Conservation (phyloP, 1,284 basidiomycete genomes). For the Ustilago loliicola region DNA sequence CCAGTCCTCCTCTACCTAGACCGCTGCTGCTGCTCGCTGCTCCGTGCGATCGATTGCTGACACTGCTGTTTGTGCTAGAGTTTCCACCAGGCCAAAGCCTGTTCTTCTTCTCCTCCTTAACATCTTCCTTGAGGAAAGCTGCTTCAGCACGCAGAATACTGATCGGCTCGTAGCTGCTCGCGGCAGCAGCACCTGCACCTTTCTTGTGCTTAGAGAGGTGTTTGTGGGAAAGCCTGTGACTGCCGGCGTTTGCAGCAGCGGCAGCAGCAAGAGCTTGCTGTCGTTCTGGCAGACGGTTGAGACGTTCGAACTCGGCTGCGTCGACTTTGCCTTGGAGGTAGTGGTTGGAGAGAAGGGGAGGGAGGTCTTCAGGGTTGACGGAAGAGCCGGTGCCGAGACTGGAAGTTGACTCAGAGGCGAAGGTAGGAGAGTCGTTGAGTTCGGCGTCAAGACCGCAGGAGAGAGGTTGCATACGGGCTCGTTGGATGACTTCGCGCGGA, state of each 20-base stretch:
- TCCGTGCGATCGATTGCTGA: conserved; percentile 9
- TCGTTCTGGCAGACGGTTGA: conserved; percentile 39
- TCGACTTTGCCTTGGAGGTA: conserved; percentile 42
- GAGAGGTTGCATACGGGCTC: conserved; percentile 20
- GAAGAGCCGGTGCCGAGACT: not conserved
- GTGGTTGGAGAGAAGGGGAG: conserved; percentile 46
- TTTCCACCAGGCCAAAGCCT: conserved; percentile 9
- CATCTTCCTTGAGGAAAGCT: conserved; percentile 36
- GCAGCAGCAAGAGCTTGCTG: conserved; percentile 23
- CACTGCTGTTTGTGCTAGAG: conserved; percentile 21
- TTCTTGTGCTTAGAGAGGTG: conserved; percentile 42
- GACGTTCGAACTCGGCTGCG: conserved; percentile 29
- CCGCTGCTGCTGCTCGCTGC: not conserved
- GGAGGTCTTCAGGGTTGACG: conserved; percentile 39
- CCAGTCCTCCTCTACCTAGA: not conserved
- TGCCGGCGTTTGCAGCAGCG: conserved; percentile 11
- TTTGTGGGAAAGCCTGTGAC: conserved; percentile 25
- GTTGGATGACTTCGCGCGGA: conserved; percentile 36
- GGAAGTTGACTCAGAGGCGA: conserved; percentile 14
- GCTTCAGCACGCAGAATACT: conserved; percentile 51
- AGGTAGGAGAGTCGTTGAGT: conserved; percentile 7
- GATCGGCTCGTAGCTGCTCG: conserved; percentile 38
- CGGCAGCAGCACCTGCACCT: conserved; percentile 1
- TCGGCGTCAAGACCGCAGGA: conserved; percentile 47
- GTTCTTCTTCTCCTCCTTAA: conserved; percentile 28